A percentile compares a stretch with the other conserved stretches of the same genome.
Conservation (phyloP, 2,329 filamentous ascomycete genomes). For the Botrytis deweyae region DNA sequence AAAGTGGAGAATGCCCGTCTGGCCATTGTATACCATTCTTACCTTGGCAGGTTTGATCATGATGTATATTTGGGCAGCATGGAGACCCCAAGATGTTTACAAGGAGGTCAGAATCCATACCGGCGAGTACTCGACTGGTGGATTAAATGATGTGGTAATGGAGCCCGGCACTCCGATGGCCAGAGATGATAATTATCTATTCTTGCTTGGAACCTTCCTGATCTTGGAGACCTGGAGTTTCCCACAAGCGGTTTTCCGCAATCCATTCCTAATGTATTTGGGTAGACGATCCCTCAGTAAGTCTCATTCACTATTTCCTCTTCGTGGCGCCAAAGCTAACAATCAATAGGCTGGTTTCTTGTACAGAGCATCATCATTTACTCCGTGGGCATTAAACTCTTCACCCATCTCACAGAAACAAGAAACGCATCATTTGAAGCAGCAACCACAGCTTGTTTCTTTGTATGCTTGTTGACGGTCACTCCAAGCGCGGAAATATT, state of each 20-base stretch:
- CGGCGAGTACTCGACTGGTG: slow-evolving; percentile 42
- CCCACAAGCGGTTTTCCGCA: slow-evolving; percentile 41
- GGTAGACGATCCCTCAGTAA: slow-evolving; percentile 47
- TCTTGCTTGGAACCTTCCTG: slow-evolving; percentile 44
- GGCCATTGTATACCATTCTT: slow-evolving; percentile 37
- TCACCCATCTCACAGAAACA: slow-evolving; percentile 13
- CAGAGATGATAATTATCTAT: slow-evolving; percentile 46
- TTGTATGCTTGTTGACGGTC: slow-evolving; percentile 19
- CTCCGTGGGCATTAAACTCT: slow-evolving; percentile 44
- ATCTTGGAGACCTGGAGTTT: slow-evolving; percentile 43
- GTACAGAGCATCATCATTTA: slow-evolving; percentile 45
- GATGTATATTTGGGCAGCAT: slow-evolving; percentile 46
- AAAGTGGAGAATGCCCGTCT: slow-evolving; percentile 34
- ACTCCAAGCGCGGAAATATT: slow-evolving; percentile 24
- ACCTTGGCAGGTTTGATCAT: slow-evolving; percentile 41
- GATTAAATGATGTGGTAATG: slow-evolving; percentile 41
- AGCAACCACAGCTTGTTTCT: slow-evolving; percentile 17
- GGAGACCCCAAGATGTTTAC: slow-evolving; percentile 41
- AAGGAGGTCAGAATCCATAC: slow-evolving; percentile 45
- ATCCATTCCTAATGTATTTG: slow-evolving; percentile 42
- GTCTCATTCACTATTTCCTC: slow-evolving; percentile 23
- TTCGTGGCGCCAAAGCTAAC: background rate
- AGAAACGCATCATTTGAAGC: slow-evolving; percentile 2
- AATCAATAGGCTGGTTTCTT: slow-evolving; percentile 43
- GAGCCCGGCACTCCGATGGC: slow-evolving; percentile 40